Base-by-base conservation (phyloP, 2,329 filamentous ascomycete genomes). In the Arthroderma uncinatum region DNA sequence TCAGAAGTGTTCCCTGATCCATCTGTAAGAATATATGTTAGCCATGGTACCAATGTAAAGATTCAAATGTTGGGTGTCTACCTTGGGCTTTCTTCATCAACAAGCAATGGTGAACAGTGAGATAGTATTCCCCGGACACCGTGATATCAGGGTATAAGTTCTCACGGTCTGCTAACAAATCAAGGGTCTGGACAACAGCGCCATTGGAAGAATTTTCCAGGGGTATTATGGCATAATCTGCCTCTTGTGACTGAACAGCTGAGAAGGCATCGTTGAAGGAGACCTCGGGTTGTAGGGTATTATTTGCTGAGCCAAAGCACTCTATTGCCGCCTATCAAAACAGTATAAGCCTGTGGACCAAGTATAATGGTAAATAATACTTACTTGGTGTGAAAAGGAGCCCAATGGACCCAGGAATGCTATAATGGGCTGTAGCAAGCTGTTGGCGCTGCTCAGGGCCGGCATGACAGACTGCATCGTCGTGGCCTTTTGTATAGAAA, bases 141-240 rank as follows among this genome's bases (percentile, higher is more conserved):
- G 79, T 78, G 48, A 96, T 79, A 67, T 87, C 82, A 9, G 78
- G 77, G 67, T 87, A 89, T 44, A 73, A 72, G 42, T 71, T 73
- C 39, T 82, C 74, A 25, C 86, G 78, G 73, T 95, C 89, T 62
- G 89, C 89, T 59, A 98, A 82, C 62, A 92, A 82, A 72, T 96
- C 91, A 23, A 97, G 80, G 0, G 91, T 95, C 70, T 89, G 87
- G 57, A 93, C 83, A 53, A 98, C 93, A 56, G 86, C 85, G 66
- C 93, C 93, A 71, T 97, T 95, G 68, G 89, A 92, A 40, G 88
- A 94, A 76, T 98, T 98, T 70, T 97, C 92, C 72, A 95, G 91
- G 5, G 93, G 93, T 1, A 96, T 87, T 33, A 97, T 87, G 63
- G 91, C 93, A 57, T 84, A 84, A 55, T 79, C 73, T 0, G 82